Base-by-base conservation (phyloP, 116 monocot genomes). In the Zostera marina region DNA sequence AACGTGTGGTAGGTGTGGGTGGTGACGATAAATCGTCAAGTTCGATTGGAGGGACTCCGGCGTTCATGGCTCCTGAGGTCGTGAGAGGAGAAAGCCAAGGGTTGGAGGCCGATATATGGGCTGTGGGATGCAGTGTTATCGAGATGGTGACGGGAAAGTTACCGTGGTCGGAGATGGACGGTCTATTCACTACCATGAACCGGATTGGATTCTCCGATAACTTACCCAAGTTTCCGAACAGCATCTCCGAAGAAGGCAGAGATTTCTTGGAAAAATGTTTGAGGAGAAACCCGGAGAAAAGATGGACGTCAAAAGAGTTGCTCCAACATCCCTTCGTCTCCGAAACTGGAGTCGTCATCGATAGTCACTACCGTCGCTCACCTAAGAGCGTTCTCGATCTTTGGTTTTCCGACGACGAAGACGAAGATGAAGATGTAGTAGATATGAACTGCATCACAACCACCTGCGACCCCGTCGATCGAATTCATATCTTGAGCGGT, bases 131-230 rank as follows among this genome's bases (percentile, higher is more conserved):
- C 77, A 77, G 77, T 8, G 75, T 91, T 4, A 52, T 91, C 16
- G 79, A 91, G 79, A 91, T 91, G 91, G 77, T 66, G 22, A 80
- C 75, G 13, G 91, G 91, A 11, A 41, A 65, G 12, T 32, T 66
- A 8, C 85, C 91, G 1, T 91, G 84, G 90, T 67, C 69, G 2
- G 79, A 63, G 16, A 49, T 41, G 10, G 42, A 21, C 4, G 57
- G 70, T 56, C 69, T 73, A 5, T 14, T 73, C 3, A 38, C 73
- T 1, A 59, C 46, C 9, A 41, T 91, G 25, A 72, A 70, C 59
- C 65, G 61, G 38, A 79, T 91, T 23, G 85, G 58, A 3, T 74
- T 74, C 59, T 70, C 81, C 41, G 49, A 22, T 13, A 62, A 77
- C 1, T 3, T 63, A 23, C 81, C 85, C 8, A 70, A 69, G 24